phyloP scores from a whole-genome alignment of 257 asterid species.

The Mentha longifolia region DNA sequence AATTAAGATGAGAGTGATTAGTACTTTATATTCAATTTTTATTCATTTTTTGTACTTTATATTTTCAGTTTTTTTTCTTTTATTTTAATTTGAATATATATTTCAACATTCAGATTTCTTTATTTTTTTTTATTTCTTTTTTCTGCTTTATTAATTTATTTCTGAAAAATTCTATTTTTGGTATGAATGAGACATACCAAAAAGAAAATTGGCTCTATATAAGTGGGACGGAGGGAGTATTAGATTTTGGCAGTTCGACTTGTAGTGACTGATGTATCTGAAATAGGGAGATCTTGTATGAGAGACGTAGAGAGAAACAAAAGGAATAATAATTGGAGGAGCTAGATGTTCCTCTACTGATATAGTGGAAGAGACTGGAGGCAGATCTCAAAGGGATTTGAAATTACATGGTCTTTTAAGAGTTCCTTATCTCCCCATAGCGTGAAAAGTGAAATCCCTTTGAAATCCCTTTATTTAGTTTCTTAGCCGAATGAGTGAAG shows the following conservation, averaged over 20 bases:
- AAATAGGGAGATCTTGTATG: not conserved
- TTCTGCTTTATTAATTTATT: too few species aligned
- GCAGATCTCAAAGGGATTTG: not conserved
- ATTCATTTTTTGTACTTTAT: too few species aligned
- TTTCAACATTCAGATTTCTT: too few species aligned
- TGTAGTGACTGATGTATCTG: conserved; percentile 1
- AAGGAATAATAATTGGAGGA: not conserved
- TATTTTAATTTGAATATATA: too few species aligned
- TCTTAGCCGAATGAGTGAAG: conserved; percentile 3
- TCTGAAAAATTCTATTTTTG: too few species aligned
- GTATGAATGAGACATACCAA: too few species aligned
- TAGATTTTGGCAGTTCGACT: not conserved
- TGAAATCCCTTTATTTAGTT: not conserved
- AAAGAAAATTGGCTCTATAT: too few species aligned
- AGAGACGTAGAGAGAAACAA: not conserved
- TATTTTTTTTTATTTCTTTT: too few species aligned
- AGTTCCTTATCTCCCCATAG: not conserved
- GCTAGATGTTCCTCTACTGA: not conserved
- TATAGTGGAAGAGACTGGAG: not conserved
- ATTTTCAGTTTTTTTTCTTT: too few species aligned
- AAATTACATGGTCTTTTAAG: not conserved
- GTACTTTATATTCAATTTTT: too few species aligned
- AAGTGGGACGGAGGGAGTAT: too few species aligned
- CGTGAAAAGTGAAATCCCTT: not conserved
- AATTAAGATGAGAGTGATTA: too few species aligned